Evolutionary conservation across 495 filamentous ascomycete genomes (phyloP).

Genomic region (Cenococcum geophilum): DNA sequence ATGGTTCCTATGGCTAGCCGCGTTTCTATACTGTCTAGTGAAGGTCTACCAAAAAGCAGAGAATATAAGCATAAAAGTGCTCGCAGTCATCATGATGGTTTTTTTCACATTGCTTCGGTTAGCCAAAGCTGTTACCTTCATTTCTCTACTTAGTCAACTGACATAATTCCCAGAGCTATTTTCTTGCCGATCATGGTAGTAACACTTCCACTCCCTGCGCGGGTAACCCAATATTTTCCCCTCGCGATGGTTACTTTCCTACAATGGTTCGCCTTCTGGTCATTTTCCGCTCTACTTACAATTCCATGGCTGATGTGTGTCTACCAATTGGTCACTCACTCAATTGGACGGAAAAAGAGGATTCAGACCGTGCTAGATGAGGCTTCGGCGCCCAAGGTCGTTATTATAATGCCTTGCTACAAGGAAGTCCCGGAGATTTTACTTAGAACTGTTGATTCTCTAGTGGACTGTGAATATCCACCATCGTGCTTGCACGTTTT

Average conservation of each 20-base stretch:
- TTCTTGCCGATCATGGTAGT: constrained; percentile 95
- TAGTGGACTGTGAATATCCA: constrained; percentile 93
- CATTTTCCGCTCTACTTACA: constrained; percentile 78
- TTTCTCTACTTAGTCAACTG: neutral
- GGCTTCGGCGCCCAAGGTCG: constrained; percentile 81
- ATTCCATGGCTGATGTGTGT: constrained; percentile 92
- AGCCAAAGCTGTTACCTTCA: constrained; percentile 19
- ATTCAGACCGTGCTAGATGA: constrained; percentile 85
- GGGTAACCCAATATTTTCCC: constrained; percentile 67
- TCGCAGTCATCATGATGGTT: constrained; percentile 69
- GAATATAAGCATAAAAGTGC: constrained; percentile 67
- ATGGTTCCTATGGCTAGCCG: constrained; percentile 90
- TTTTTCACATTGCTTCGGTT: constrained; percentile 72
- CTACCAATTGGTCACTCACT: constrained; percentile 80
- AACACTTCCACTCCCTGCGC: constrained; percentile 75
- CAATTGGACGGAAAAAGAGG: constrained; percentile 69
- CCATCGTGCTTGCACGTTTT: constrained; percentile 92
- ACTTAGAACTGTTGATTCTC: constrained; percentile 82
- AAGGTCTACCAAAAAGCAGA: constrained; percentile 92
- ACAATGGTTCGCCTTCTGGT: constrained; percentile 95
- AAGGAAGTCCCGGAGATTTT: constrained; percentile 86
- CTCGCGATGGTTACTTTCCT: constrained; percentile 56
- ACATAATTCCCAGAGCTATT: constrained; percentile 52
- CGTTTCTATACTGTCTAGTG: constrained; percentile 83
- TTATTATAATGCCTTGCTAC: constrained; percentile 97